Evolutionary conservation across 768 basidiomycete genomes (phyloP).

Genomic region (Collybia mongolica): DNA sequence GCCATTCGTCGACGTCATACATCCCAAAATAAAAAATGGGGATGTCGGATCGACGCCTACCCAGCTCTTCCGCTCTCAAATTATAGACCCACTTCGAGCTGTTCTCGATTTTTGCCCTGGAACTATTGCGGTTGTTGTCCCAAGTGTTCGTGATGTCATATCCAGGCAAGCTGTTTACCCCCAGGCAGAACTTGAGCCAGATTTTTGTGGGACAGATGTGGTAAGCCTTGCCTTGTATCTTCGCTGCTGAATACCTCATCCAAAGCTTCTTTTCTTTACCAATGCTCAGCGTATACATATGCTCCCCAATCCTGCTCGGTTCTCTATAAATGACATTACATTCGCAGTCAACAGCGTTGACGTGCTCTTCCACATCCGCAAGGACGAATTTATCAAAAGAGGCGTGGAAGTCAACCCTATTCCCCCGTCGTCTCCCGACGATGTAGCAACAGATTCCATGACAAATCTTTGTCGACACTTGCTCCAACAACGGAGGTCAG

Average conservation of each 20-base stretch:
- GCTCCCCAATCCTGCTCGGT: slow-evolving; percentile 84
- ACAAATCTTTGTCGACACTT: slow-evolving; percentile 75
- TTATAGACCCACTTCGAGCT: slow-evolving; percentile 53
- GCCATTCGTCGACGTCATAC: slow-evolving; percentile 82
- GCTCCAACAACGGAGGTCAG: slow-evolving; percentile 83
- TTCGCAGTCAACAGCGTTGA: slow-evolving; percentile 87
- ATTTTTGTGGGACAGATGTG: slow-evolving; percentile 42
- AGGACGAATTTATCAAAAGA: slow-evolving; percentile 74
- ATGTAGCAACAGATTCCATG: slow-evolving; percentile 69
- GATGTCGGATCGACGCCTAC: slow-evolving; percentile 64
- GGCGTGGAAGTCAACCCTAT: slow-evolving; percentile 61
- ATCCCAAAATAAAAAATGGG: slow-evolving; percentile 74
- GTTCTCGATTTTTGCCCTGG: slow-evolving; percentile 63
- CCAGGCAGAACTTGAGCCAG: slow-evolving; percentile 59
- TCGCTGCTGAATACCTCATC: not conserved
- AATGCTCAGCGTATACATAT: slow-evolving; percentile 63
- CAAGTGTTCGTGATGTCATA: slow-evolving; percentile 79
- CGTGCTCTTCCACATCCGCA: slow-evolving; percentile 83
- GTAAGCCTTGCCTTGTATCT: slow-evolving; percentile 34
- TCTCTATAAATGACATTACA: slow-evolving; percentile 80
- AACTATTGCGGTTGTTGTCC: slow-evolving; percentile 75
- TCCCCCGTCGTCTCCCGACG: slow-evolving; percentile 33
- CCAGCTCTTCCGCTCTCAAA: slow-evolving; percentile 66
- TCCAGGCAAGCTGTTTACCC: slow-evolving; percentile 84
- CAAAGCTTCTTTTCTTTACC: not conserved